Percentiles rank a stretch among this genome's conserved stretches.
Evolutionary conservation across 345 rosid species (phyloP).

Genomic region (Rhodomyrtus tomentosa): DNA sequence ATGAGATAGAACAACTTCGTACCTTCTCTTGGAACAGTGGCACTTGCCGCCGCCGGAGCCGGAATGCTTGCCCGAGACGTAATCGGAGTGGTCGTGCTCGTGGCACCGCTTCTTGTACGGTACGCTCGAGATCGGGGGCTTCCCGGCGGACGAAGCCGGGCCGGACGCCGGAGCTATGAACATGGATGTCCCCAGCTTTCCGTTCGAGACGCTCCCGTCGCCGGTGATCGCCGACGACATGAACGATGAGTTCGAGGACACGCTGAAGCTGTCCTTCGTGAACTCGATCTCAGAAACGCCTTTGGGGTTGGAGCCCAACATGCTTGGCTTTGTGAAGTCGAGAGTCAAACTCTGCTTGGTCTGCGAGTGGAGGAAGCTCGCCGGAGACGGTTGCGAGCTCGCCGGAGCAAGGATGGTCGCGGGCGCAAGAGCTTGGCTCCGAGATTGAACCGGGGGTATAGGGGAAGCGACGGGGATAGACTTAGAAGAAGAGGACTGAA

Average conservation of each 20-base stretch:
- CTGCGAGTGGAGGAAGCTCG: conserved; percentile 33
- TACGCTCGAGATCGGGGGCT: conserved; percentile 57
- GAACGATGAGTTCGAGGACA: conserved; percentile 78
- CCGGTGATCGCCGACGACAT: conserved; percentile 86
- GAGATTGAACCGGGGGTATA: background rate
- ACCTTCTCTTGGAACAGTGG: conserved; percentile 90
- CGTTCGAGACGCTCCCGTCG: conserved; percentile 89
- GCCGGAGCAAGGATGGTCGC: background rate
- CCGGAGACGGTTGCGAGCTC: conserved; percentile 1
- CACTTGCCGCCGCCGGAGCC: conserved; percentile 61
- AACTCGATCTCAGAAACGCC: conserved; percentile 40
- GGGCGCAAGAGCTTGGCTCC: background rate
- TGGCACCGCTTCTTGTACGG: conserved; percentile 58
- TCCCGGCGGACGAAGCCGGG: conserved; percentile 48
- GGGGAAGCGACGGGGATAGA: conserved; percentile 8
- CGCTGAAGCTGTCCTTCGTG: conserved; percentile 60
- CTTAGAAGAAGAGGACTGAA: conserved; percentile 19
- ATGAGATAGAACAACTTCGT: background rate
- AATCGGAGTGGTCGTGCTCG: conserved; percentile 53
- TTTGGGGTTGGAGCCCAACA: conserved; percentile 30
- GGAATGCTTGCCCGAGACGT: conserved; percentile 45
- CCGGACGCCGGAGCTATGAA: conserved; percentile 31
- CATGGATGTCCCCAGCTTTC: conserved; percentile 59
- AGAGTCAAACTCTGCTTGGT: conserved; percentile 57
- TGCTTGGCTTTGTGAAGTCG: conserved; percentile 59